Evolutionary conservation across 2,329 filamentous ascomycete species (phyloP).

Genomic region (Lasiodiplodia theobromae): DNA sequence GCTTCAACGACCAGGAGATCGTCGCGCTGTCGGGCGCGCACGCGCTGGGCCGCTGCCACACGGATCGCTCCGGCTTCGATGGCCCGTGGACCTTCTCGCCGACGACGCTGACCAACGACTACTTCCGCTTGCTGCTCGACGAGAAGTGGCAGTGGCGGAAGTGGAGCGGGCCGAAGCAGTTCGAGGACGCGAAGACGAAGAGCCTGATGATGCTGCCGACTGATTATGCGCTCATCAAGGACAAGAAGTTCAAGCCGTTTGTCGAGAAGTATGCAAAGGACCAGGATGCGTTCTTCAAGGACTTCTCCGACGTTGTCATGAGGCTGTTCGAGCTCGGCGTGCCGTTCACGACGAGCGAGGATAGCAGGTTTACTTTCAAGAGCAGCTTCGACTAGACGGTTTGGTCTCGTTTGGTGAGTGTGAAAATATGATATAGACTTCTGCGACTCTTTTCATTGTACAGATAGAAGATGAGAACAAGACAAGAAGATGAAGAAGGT

Average conservation of each 20-base stretch:
- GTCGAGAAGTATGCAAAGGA: slow-evolving; percentile 92
- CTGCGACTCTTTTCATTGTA: background rate
- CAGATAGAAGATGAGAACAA: background rate
- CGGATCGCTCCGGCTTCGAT: slow-evolving; percentile 83
- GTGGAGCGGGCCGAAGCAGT: slow-evolving; percentile 92
- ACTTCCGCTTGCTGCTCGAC: slow-evolving; percentile 83
- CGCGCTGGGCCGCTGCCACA: slow-evolving; percentile 87
- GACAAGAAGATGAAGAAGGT: background rate
- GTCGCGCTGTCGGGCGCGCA: slow-evolving; percentile 85
- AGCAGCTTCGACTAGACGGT: slow-evolving; percentile 47
- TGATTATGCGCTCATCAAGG: slow-evolving; percentile 85
- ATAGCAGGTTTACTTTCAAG: slow-evolving; percentile 55
- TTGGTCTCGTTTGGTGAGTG: background rate
- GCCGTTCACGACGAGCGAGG: slow-evolving; percentile 70
- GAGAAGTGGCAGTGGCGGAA: slow-evolving; percentile 94
- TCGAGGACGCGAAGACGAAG: slow-evolving; percentile 87
- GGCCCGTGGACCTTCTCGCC: slow-evolving; percentile 84
- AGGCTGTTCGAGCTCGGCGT: slow-evolving; percentile 95
- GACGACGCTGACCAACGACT: slow-evolving; percentile 91
- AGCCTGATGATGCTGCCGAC: slow-evolving; percentile 96
- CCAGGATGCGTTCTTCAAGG: slow-evolving; percentile 89
- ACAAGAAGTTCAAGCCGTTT: slow-evolving; percentile 82
- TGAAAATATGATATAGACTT: background rate
- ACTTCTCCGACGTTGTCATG: slow-evolving; percentile 79
- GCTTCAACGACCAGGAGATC: slow-evolving; percentile 96